Conservation (phyloP, 805 yeast species). For the Scheffersomyces spartinae region DNA sequence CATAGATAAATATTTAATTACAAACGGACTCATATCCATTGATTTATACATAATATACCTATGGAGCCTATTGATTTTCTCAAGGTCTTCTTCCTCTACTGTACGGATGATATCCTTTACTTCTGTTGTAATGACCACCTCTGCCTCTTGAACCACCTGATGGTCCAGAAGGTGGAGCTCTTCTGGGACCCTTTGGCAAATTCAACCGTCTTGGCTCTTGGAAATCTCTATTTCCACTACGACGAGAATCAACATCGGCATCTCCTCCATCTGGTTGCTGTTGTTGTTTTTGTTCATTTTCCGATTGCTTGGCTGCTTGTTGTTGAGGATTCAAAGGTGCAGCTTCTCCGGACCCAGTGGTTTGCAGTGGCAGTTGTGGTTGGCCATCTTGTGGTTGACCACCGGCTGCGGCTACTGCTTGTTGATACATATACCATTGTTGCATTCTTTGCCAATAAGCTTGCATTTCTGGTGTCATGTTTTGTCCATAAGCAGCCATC, state of each 20-base stretch:
- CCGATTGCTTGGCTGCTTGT: constrained; percentile 10
- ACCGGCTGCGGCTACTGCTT: constrained; percentile 27
- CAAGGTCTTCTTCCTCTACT: constrained; percentile 29
- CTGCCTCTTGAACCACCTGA: constrained; percentile 18
- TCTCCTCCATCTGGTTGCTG: constrained; percentile 11
- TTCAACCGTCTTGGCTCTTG: constrained; percentile 19
- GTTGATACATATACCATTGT: constrained; percentile 55
- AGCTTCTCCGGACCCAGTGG: no score
- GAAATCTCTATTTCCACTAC: constrained; percentile 8
- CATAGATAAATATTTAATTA: no score
- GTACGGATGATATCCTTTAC: constrained; percentile 34
- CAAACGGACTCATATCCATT: no score
- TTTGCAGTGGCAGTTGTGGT: constrained; percentile 26
- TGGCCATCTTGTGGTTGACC: constrained; percentile 13
- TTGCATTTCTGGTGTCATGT: constrained; percentile 42
- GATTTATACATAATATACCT: no score
- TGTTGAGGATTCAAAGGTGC: constrained; percentile 35
- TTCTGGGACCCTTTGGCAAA: constrained; percentile 42
- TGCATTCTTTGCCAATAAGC: constrained; percentile 56
- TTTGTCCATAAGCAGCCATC: constrained; percentile 12
- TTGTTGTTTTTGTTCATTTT: constrained; percentile 7
- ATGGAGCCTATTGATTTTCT: constrained; percentile 32
- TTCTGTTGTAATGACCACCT: constrained; percentile 10
- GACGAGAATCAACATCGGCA: constrained; percentile 5
- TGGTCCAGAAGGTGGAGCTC: constrained; percentile 29